Evolutionary conservation across 192 early-diverging fungal species (phyloP).

Genomic region (Umbelopsis ramanniana): DNA sequence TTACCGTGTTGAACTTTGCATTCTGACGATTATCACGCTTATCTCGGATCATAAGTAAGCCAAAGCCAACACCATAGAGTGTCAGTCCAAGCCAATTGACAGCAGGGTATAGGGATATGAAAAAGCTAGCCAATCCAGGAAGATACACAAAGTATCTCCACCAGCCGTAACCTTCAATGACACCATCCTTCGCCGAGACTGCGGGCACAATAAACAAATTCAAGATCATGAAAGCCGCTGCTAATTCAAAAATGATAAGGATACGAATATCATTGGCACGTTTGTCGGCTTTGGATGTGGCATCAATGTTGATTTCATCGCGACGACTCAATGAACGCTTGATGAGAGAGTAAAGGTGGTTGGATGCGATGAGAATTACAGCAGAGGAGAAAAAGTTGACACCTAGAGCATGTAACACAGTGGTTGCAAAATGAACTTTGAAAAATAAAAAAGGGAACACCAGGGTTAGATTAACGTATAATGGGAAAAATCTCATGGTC

Average conservation of each 20-base stretch:
- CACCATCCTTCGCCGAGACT: background rate
- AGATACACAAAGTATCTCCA: constrained; percentile 26
- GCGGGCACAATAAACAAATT: constrained; percentile 19
- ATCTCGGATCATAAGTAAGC: constrained; percentile 10
- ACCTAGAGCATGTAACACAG: constrained; percentile 17
- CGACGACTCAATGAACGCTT: background rate
- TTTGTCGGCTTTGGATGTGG: background rate
- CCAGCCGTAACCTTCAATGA: constrained; percentile 18
- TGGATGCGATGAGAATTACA: constrained; percentile 11
- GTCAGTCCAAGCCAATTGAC: constrained; percentile 26
- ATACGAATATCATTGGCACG: constrained; percentile 1
- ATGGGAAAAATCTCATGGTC: too few relatives aligned
- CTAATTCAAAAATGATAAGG: constrained; percentile 2
- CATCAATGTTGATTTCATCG: background rate
- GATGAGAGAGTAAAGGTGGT: background rate
- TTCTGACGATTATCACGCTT: constrained; percentile 29
- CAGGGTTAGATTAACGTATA: too few relatives aligned
- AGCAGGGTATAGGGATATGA: constrained; percentile 22
- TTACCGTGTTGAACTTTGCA: constrained; percentile 60
- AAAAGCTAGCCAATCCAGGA: constrained; percentile 6
- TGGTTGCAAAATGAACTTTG: constrained; percentile 2
- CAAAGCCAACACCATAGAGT: constrained; percentile 25
- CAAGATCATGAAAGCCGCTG: background rate
- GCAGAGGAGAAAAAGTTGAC: constrained; percentile 27
- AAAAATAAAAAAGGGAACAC: background rate